Conservation (phyloP, 768 basidiomycete genomes). For the Bullera alba region DNA sequence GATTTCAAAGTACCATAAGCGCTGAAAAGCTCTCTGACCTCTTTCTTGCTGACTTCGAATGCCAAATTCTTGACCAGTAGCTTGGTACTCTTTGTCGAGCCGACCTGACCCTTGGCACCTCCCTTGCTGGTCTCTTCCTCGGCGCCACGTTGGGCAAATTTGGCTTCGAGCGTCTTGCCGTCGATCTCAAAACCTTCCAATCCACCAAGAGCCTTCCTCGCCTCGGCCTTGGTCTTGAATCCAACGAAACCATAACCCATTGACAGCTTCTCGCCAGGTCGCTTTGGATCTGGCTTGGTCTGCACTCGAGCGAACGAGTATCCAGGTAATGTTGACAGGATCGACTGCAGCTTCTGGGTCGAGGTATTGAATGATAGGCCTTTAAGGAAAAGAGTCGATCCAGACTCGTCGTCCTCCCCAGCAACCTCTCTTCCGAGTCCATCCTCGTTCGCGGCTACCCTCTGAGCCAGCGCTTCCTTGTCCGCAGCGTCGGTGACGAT, state of each 20-base stretch:
- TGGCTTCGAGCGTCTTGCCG: constrained; percentile 74
- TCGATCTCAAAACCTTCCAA: constrained; percentile 78
- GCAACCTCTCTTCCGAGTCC: constrained; percentile 12
- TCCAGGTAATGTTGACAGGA: constrained; percentile 67
- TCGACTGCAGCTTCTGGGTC: constrained; percentile 59
- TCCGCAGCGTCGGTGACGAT: constrained; percentile 45
- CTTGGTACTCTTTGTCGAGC: constrained; percentile 65
- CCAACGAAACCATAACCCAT: constrained; percentile 98
- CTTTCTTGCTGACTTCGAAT: constrained; percentile 91
- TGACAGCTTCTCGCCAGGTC: constrained; percentile 60
- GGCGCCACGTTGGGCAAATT: constrained; percentile 74
- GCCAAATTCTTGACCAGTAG: constrained; percentile 97
- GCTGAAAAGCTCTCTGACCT: constrained; percentile 71
- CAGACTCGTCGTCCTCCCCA: constrained; percentile 46
- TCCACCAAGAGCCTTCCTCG: constrained; percentile 65
- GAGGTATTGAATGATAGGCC: constrained; percentile 92
- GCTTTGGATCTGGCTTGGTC: constrained; percentile 80
- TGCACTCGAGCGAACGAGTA: constrained; percentile 85
- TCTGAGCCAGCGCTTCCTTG: constrained; percentile 45
- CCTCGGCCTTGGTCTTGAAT: constrained; percentile 68
- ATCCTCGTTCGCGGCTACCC: constrained; percentile 44
- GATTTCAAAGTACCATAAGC: constrained; percentile 90
- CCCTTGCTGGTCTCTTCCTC: constrained; percentile 51
- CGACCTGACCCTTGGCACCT: constrained; percentile 42
- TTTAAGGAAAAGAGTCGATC: constrained; percentile 87